Percentiles rank a stretch among this genome's conserved stretches.
phyloP scores from a whole-genome alignment of 495 filamentous ascomycete species.

The Lasiosphaeriaceae sp. region DNA sequence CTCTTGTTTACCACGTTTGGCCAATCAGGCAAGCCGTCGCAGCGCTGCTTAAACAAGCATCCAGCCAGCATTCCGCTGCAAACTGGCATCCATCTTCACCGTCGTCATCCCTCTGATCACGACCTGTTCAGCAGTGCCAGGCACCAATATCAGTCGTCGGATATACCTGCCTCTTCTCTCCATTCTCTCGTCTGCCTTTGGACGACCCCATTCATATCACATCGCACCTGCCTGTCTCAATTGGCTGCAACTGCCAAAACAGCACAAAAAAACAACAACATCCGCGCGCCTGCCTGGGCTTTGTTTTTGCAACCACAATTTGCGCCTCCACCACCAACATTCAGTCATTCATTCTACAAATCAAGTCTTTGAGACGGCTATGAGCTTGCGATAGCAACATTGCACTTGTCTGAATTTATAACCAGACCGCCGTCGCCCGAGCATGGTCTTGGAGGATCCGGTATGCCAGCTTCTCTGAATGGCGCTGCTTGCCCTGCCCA shows the following conservation, averaged over 20 bases:
- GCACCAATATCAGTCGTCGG: constrained; percentile 15
- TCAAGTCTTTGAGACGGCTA: background rate
- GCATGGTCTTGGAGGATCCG: constrained; percentile 39
- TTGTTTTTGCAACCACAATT: background rate
- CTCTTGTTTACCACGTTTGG: constrained; percentile 20
- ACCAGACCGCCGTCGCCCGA: constrained; percentile 9
- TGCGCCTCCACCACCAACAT: background rate
- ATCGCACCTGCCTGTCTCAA: background rate
- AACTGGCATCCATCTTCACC: background rate
- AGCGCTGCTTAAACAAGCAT: constrained; percentile 24
- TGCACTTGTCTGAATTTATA: background rate
- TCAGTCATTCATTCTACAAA: background rate
- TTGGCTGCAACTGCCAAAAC: background rate
- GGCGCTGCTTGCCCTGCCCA: background rate
- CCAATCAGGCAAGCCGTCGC: constrained; percentile 21
- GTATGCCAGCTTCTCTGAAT: constrained; percentile 25
- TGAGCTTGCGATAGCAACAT: constrained; percentile 7
- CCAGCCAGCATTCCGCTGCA: background rate
- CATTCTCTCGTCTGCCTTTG: background rate
- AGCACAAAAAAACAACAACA: background rate
- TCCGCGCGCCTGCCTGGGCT: background rate
- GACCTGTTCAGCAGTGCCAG: background rate
- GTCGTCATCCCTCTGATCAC: background rate
- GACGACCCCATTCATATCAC: too few relatives aligned
- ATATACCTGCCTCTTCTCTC: constrained; percentile 10